Evolutionary conservation across 176 grass and related monocot species (phyloP), one percentile per base, ranked within the genome.

Genomic region (barley (Hordeum vulgare)): DNA sequence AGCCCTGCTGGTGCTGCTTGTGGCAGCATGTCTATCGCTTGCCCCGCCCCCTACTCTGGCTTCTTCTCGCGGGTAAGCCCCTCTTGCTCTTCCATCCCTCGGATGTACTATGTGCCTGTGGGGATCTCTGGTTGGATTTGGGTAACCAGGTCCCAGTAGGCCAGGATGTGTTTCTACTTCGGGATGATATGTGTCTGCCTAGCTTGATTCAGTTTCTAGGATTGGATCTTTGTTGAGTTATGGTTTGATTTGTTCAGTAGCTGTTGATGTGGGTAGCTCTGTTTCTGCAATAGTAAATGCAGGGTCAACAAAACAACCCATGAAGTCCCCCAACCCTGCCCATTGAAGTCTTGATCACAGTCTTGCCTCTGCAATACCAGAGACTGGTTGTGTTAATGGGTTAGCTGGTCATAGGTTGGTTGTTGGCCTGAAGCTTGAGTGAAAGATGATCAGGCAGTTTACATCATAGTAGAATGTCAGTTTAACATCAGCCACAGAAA

Each of bases 21-120:
- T 59, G 77, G 56, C 57, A 44, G 54, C 64, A 71, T 78, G 33
- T 18, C 21, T 89, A 27, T 2, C 64, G 1, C 9, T 41, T 42
- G 71, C 71, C 24, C 54, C 41, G 11, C 71, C 78, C 56, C 26
- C 25, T 5, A 4, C 56, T 45, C 49, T 56, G 83, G 83, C 78
- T 77, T 85, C 77, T 54, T 85, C 88, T 15, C 78, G 72, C 72
- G 77, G 76, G 78, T 81, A 85, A 64, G 45, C 34, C 74, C 4
- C 9, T 82, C 21, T 37, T 71, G 20, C 73, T 60, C 79, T 59
- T 31, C 51, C 11, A 2, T 45, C 31, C 24, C 7, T 14, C 11
- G 49, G 1, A 7, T 42, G 23, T 72, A 23, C 14, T 4, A 7
- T 42, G 23, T 72, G 40, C 14, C 8, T 67, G 5, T 17, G 27